phyloP scores from a whole-genome alignment of 495 filamentous ascomycete genomes.

The Xylaria sp. region DNA sequence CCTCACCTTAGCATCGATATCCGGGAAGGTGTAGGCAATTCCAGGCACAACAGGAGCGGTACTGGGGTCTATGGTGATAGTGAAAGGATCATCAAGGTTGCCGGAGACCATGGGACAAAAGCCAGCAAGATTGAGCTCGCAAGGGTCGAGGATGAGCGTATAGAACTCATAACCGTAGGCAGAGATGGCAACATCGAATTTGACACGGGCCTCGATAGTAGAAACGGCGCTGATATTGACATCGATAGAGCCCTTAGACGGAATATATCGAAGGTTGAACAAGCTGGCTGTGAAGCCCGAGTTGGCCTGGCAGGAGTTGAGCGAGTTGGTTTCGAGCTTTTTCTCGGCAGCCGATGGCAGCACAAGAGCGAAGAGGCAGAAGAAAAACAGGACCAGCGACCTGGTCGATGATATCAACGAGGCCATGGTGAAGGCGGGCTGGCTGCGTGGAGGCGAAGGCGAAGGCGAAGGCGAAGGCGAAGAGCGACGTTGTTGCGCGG shows the following conservation, averaged over 20 bases:
- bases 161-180: conserved; percentile 82
- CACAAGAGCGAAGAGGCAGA: conserved; percentile 32
- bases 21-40: conserved; percentile 89
- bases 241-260: conserved; percentile 68
- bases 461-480: no score
- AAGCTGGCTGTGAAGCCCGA: conserved; percentile 82
- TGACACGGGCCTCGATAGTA: conserved; percentile 82
- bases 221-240: conserved; percentile 85
- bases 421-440: conserved; percentile 30
- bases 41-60: conserved; percentile 72
- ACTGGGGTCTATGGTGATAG: conserved; percentile 61
- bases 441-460: not conserved
- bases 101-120: conserved; percentile 94
- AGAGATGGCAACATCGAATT: conserved; percentile 76
- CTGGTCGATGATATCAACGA: conserved; percentile 25
- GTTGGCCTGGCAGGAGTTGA: conserved; percentile 79
- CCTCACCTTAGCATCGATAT: conserved; percentile 87
- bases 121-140: conserved; percentile 69
- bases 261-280: conserved; percentile 82
- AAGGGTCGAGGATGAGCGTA: conserved; percentile 73
- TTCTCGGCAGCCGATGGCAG: conserved; percentile 41
- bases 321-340: conserved; percentile 73
- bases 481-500: conserved; percentile 6
- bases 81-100: conserved; percentile 74
- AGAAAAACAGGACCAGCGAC: conserved; percentile 15